phyloP scores from a whole-genome alignment of 805 yeast genomes.

The Kodamaea restingae region DNA sequence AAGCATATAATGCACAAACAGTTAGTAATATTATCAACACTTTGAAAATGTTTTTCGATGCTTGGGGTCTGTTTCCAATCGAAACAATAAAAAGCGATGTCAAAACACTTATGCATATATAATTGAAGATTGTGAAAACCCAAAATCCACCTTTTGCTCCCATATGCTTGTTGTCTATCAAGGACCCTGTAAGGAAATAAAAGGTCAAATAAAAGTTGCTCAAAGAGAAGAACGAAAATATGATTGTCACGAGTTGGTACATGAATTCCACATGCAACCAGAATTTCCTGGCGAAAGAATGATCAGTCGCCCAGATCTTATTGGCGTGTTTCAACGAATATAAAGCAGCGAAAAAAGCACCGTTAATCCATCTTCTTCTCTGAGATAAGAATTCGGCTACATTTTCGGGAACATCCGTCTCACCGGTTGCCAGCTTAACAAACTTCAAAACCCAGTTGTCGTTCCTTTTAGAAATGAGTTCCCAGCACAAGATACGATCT shows the following conservation, averaged over 20 bases:
- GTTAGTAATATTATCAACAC: constrained; percentile 68
- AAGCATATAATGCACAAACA: constrained; percentile 75
- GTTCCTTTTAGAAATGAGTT: constrained; percentile 23
- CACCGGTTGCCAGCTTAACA: constrained; percentile 29
- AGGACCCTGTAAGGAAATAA: constrained; percentile 63
- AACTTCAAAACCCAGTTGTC: constrained; percentile 28
- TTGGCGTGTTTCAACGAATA: constrained; percentile 22
- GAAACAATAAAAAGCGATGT: constrained; percentile 89
- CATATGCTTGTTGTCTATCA: constrained; percentile 42
- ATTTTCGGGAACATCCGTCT: constrained; percentile 27
- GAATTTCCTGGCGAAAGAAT: constrained; percentile 19
- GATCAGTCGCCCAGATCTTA: constrained; percentile 25
- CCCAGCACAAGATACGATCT: constrained; percentile 30
- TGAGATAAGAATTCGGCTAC: constrained; percentile 26
- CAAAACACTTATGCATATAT: constrained; percentile 74
- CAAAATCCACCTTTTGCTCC: constrained; percentile 68
- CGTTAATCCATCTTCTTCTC: constrained; percentile 29
- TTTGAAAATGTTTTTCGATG: constrained; percentile 77
- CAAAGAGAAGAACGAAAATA: constrained; percentile 24
- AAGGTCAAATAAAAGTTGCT: constrained; percentile 27
- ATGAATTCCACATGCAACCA: constrained; percentile 23
- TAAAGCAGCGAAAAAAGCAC: constrained; percentile 28
- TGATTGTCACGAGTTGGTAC: constrained; percentile 20
- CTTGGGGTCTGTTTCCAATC: constrained; percentile 97
- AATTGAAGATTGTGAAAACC: constrained; percentile 80